A percentile compares a stretch with the other conserved stretches of the same genome.
Evolutionary conservation across 805 yeast genomes (phyloP).

Genomic region (Yamadazyma laniorum): DNA sequence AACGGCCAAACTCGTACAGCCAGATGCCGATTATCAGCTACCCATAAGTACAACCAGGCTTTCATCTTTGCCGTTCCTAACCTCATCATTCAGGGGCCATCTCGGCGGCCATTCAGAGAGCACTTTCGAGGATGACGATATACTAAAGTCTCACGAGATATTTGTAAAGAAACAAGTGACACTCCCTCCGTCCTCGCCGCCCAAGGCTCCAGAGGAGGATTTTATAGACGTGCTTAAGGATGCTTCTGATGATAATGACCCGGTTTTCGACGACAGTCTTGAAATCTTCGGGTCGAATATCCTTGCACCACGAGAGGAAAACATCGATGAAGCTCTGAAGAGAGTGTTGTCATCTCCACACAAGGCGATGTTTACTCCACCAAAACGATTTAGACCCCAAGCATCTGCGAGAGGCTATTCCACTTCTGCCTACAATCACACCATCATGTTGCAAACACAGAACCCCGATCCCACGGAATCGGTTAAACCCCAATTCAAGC

Average conservation of each 20-base stretch:
- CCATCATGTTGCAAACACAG: constrained; percentile 15
- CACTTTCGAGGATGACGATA: constrained; percentile 5
- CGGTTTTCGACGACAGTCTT: constrained; percentile 1
- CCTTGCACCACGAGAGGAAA: neutral
- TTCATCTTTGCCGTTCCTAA: neutral
- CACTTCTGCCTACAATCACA: constrained; percentile 3
- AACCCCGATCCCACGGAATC: neutral
- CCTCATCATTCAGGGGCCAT: neutral
- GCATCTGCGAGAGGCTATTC: constrained; percentile 6
- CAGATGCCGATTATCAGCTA: no score
- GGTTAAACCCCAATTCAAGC: constrained; percentile 3
- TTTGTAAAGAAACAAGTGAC: neutral
- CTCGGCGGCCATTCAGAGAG: neutral
- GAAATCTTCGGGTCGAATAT: neutral
- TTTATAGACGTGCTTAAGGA: neutral
- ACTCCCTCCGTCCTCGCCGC: neutral
- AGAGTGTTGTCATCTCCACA: neutral
- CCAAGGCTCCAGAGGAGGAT: neutral
- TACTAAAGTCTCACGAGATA: constrained; percentile 2
- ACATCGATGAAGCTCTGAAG: neutral
- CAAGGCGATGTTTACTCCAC: neutral
- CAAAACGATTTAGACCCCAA: constrained; percentile 4
- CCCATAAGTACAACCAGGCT: neutral
- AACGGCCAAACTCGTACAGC: neutral
- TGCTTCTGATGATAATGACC: neutral